phyloP scores from a whole-genome alignment of 176 grass and related monocot species.

The Carex cristatella region DNA sequence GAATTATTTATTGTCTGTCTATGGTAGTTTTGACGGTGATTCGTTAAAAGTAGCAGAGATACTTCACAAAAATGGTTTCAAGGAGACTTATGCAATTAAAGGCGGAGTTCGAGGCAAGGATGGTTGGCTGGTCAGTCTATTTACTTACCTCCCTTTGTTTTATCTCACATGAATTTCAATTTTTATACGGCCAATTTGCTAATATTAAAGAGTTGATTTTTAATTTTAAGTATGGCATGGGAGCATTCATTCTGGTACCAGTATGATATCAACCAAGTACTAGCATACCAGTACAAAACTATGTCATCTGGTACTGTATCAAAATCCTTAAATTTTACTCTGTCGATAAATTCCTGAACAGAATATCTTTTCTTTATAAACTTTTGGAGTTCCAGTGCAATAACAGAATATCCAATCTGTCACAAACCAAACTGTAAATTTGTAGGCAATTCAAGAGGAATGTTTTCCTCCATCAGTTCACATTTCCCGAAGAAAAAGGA shows the following conservation, averaged over 20 bases:
- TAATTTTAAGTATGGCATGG: background rate
- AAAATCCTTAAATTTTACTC: background rate
- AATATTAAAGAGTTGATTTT: background rate
- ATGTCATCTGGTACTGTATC: background rate
- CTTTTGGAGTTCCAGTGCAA: background rate
- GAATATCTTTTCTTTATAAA: background rate
- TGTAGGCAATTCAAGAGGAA: slow-evolving; percentile 73
- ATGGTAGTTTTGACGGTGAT: slow-evolving; percentile 97
- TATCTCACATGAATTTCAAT: background rate
- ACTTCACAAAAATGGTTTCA: slow-evolving; percentile 80
- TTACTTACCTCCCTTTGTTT: background rate
- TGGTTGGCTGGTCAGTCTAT: slow-evolving; percentile 70
- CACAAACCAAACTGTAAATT: background rate
- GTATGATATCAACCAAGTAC: background rate
- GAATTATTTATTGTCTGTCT: slow-evolving; percentile 15
- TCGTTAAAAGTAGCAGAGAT: slow-evolving; percentile 86
- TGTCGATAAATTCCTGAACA: background rate
- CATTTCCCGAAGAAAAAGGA: slow-evolving; percentile 56
- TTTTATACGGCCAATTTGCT: background rate
- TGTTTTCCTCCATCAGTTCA: slow-evolving; percentile 73
- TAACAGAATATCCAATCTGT: background rate
- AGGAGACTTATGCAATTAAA: slow-evolving; percentile 84
- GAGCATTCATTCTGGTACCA: background rate
- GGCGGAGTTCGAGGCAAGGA: slow-evolving; percentile 80
- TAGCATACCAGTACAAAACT: background rate